Conservation (phyloP, 2,329 filamentous ascomycete species). For the Colletotrichum zoysiae region DNA sequence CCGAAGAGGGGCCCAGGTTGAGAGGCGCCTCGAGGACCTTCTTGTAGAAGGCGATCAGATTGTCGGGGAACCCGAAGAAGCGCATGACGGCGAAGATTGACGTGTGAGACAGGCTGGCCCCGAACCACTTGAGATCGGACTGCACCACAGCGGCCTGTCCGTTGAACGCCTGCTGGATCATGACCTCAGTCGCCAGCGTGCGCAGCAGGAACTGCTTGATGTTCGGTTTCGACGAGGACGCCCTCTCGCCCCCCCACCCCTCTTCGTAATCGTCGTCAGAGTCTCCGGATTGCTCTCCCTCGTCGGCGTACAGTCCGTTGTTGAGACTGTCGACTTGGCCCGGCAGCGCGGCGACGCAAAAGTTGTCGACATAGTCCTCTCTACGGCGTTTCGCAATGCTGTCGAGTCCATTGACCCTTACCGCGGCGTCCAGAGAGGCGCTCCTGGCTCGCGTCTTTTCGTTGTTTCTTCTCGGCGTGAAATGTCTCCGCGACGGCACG, state of each 20-base stretch:
- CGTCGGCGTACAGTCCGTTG: not conserved
- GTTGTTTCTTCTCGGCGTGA: not conserved
- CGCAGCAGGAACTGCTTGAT: too few relatives aligned
- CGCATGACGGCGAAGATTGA: constrained; percentile 56
- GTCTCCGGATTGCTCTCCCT: constrained; percentile 26
- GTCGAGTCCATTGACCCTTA: not conserved
- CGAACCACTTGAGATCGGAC: too few relatives aligned
- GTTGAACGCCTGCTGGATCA: too few relatives aligned
- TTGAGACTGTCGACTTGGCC: not conserved
- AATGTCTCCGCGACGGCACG: not conserved
- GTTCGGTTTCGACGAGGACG: too few relatives aligned
- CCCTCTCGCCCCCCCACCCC: too few relatives aligned
- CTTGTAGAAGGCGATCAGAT: constrained; percentile 70
- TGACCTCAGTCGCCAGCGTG: too few relatives aligned
- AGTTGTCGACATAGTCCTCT: not conserved
- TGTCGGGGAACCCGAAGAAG: constrained; percentile 69
- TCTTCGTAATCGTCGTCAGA: not conserved
- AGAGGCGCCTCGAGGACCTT: constrained; percentile 71
- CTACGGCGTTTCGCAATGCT: not conserved
- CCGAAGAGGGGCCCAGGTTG: constrained; percentile 57
- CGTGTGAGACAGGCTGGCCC: too few relatives aligned
- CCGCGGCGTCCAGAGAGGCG: not conserved
- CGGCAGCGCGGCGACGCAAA: constrained; percentile 7
- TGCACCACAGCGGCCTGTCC: too few relatives aligned
- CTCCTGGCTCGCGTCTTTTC: not conserved